Conservation (phyloP, 2,329 filamentous ascomycete species). For the Cercospora janseana region DNA sequence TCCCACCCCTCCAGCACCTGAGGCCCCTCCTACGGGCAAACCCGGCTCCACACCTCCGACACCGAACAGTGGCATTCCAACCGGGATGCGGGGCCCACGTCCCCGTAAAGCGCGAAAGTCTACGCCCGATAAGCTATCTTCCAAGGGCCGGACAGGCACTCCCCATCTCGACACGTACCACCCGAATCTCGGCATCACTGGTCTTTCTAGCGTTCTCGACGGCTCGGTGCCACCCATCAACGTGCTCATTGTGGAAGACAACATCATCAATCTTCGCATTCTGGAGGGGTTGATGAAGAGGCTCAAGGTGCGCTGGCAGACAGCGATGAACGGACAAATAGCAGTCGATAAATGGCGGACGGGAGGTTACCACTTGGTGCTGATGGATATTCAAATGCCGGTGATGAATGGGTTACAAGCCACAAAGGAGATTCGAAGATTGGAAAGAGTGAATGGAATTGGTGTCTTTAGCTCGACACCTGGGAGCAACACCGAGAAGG, state of each 20-base stretch:
- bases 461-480: conserved; percentile 68
- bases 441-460: conserved; percentile 88
- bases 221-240: conserved; percentile 91
- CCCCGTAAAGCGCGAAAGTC: conserved; percentile 30
- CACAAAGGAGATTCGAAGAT: conserved; percentile 85
- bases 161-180: conserved; percentile 23
- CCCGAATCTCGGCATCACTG: conserved; percentile 20
- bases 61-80: conserved; percentile 41
- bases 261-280: conserved; percentile 93
- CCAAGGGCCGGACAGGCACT: conserved; percentile 16
- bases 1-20: conserved; percentile 53
- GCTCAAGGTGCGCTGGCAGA: conserved; percentile 92
- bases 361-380: conserved; percentile 89
- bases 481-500: conserved; percentile 44
- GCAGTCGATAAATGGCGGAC: conserved; percentile 90
- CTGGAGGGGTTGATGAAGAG: conserved; percentile 94
- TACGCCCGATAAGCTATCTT: conserved; percentile 28
- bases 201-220: conserved; percentile 58
- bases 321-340: conserved; percentile 92
- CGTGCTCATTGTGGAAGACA: conserved; percentile 96
- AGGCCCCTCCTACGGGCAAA: conserved; percentile 31
- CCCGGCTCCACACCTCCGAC: conserved; percentile 36
- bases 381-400: conserved; percentile 98
- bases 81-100: conserved; percentile 22
- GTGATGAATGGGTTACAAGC: conserved; percentile 95